Evolutionary conservation across 2,329 filamentous ascomycete genomes (phyloP).

Genomic region (Drechmeria coniospora): DNA sequence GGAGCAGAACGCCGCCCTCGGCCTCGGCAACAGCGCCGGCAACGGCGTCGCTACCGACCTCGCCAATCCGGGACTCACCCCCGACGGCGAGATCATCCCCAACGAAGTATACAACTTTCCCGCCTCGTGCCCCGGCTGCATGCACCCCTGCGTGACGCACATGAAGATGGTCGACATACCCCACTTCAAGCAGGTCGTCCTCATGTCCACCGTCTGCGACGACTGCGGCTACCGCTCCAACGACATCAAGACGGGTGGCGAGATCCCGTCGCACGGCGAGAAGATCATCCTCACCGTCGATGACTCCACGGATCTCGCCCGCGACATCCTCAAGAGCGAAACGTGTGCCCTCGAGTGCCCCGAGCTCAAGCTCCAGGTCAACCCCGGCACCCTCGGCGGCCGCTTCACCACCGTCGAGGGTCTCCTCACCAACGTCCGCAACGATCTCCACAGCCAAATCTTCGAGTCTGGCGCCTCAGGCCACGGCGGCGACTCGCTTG

Average conservation of each 20-base stretch:
- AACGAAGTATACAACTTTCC: constrained; percentile 91
- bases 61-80: constrained; percentile 32
- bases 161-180: constrained; percentile 99
- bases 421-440: constrained; percentile 77
- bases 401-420: constrained; percentile 96
- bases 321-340: constrained; percentile 94
- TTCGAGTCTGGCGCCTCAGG: constrained; percentile 54
- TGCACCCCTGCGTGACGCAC: constrained; percentile 71
- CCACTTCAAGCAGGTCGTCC: constrained; percentile 90
- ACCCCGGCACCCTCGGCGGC: constrained; percentile 86
- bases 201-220: constrained; percentile 89
- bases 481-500: constrained; percentile 65
- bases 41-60: constrained; percentile 36
- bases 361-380: constrained; percentile 73
- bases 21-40: constrained; percentile 51
- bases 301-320: constrained; percentile 56
- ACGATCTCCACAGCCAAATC: constrained; percentile 77
- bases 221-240: constrained; percentile 89
- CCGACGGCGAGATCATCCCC: constrained; percentile 70
- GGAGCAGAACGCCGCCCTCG: constrained; percentile 76
- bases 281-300: constrained; percentile 66
- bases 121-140: constrained; percentile 80
- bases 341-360: constrained; percentile 77
- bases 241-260: constrained; percentile 94
- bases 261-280: constrained; percentile 72